phyloP scores from a whole-genome alignment of 768 basidiomycete genomes.

The Hygrocybe punicea region DNA sequence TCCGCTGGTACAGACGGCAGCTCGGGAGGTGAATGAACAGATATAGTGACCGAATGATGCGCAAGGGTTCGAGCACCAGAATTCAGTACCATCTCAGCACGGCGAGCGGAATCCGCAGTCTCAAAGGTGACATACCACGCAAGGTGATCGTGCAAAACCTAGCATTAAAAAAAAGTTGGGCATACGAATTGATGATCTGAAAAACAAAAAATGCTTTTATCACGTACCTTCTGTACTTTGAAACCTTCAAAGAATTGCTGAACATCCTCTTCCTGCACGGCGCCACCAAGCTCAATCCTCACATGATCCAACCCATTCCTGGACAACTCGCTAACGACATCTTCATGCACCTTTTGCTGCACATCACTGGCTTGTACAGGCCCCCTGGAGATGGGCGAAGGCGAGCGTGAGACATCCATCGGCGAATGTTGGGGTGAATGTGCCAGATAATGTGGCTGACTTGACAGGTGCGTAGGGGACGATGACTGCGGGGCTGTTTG shows the following conservation, averaged over 20 bases:
- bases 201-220: too few relatives aligned
- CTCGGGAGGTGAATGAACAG: conserved; percentile 44
- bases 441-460: neutral
- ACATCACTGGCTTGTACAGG: conserved; percentile 22
- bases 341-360: conserved; percentile 37
- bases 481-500: conserved; percentile 15
- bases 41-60: conserved; percentile 56
- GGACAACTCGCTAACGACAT: conserved; percentile 50
- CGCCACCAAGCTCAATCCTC: conserved; percentile 50
- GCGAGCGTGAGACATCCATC: conserved; percentile 27
- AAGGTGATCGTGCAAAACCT: conserved; percentile 68
- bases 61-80: conserved; percentile 50
- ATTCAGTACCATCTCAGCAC: conserved; percentile 64
- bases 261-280: conserved; percentile 67
- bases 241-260: conserved; percentile 64
- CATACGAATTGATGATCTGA: too few relatives aligned
- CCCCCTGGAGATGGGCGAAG: conserved; percentile 25
- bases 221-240: conserved; percentile 69
- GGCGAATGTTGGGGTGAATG: neutral
- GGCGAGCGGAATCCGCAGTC: conserved; percentile 56
- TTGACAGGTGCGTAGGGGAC: conserved; percentile 10
- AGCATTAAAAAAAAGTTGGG: too few relatives aligned
- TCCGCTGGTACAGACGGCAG: conserved; percentile 36
- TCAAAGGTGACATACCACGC: conserved; percentile 84
- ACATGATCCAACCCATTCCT: conserved; percentile 68